Conservation (phyloP, 345 rosid genomes). For the Microthlaspi erraticum region DNA sequence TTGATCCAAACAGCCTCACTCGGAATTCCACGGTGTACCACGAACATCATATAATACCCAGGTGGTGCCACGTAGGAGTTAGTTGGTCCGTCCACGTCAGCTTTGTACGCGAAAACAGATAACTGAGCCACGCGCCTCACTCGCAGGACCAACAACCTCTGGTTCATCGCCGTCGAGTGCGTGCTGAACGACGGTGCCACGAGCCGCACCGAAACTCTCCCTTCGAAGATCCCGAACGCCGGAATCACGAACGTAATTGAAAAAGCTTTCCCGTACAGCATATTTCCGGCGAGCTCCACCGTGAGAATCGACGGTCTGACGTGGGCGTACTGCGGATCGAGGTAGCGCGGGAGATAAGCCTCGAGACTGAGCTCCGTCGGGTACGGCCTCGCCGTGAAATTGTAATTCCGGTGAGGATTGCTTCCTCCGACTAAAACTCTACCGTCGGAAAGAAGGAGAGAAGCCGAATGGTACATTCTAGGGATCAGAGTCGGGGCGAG, state of each 20-base stretch:
- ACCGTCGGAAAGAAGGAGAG: slow-evolving; percentile 72
- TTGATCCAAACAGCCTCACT: slow-evolving; percentile 69
- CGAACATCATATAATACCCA: slow-evolving; percentile 74
- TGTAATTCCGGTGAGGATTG: slow-evolving; percentile 73
- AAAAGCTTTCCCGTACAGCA: slow-evolving; percentile 49
- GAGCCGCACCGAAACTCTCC: slow-evolving; percentile 49
- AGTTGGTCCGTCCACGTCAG: slow-evolving; percentile 53
- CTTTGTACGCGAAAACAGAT: slow-evolving; percentile 53
- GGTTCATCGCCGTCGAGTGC: slow-evolving; percentile 76
- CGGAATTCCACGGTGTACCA: slow-evolving; percentile 67
- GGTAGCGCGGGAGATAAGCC: slow-evolving; percentile 73
- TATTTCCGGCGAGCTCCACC: slow-evolving; percentile 50
- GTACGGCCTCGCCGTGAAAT: slow-evolving; percentile 66
- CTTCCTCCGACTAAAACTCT: slow-evolving; percentile 87
- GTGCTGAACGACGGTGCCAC: slow-evolving; percentile 70
- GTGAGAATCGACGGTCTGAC: slow-evolving; percentile 65
- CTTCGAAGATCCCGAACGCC: slow-evolving; percentile 33
- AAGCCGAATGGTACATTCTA: slow-evolving; percentile 84
- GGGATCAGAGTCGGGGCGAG: slow-evolving; percentile 56
- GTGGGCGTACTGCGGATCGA: slow-evolving; percentile 47
- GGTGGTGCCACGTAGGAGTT: slow-evolving; percentile 62
- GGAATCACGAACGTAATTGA: slow-evolving; percentile 51
- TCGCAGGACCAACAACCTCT: slow-evolving; percentile 60
- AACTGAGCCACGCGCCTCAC: slow-evolving; percentile 48
- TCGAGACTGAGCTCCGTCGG: slow-evolving; percentile 83